phyloP scores from a whole-genome alignment of 768 basidiomycete species.

The Lentinula detonsa region DNA sequence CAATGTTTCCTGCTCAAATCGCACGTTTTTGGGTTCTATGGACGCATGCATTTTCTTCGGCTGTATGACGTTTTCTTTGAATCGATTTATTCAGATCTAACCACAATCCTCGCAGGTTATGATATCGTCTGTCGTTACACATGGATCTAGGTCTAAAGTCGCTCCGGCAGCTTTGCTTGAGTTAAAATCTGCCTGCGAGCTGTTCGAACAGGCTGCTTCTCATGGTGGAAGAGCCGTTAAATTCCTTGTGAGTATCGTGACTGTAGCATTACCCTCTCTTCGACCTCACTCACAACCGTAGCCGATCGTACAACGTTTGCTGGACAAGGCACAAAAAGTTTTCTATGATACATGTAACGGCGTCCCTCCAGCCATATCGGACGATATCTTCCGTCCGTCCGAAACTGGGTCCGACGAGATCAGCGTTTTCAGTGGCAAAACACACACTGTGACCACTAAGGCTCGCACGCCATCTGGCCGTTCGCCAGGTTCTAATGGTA shows the following conservation, averaged over 20 bases:
- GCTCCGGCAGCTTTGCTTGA: slow-evolving; percentile 67
- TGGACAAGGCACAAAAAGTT: slow-evolving; percentile 52
- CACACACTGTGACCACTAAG: slow-evolving; percentile 54
- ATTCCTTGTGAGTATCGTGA: slow-evolving; percentile 46
- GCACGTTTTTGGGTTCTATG: slow-evolving; percentile 67
- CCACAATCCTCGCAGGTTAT: slow-evolving; percentile 45
- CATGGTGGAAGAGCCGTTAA: slow-evolving; percentile 66
- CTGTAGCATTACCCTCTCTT: neutral
- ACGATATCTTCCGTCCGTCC: slow-evolving; percentile 57
- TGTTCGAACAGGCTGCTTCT: slow-evolving; percentile 58
- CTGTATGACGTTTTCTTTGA: slow-evolving; percentile 31
- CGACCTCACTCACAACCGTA: slow-evolving; percentile 17
- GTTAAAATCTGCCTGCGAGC: slow-evolving; percentile 51
- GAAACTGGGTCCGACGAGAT: slow-evolving; percentile 55
- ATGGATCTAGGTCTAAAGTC: slow-evolving; percentile 59
- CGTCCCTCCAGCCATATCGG: slow-evolving; percentile 35
- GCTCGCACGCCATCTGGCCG: slow-evolving; percentile 4
- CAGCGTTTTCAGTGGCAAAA: slow-evolving; percentile 72
- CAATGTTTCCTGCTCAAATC: slow-evolving; percentile 49
- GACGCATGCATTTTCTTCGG: slow-evolving; percentile 66
- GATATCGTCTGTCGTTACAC: slow-evolving; percentile 72
- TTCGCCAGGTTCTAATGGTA: neutral
- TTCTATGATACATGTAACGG: slow-evolving; percentile 44
- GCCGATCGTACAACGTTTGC: slow-evolving; percentile 62
- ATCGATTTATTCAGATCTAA: neutral